Evolutionary conservation across 176 grass and related monocot genomes (phyloP).

Genomic region (Calamus simplicifolius): DNA sequence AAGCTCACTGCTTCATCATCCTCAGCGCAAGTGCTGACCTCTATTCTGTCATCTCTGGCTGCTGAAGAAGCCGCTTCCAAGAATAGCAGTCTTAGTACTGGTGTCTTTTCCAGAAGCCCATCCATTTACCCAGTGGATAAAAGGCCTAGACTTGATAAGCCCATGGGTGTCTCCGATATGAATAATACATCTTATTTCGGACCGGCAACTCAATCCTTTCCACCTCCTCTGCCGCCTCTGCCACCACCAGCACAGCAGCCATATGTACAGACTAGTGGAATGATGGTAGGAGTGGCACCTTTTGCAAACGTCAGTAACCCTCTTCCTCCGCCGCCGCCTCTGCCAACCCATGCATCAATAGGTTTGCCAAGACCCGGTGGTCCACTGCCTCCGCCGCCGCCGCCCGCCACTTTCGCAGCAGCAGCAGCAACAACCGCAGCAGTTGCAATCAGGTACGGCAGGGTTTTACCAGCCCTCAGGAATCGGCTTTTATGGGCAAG

Average conservation of each 20-base stretch:
- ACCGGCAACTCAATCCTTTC: slow-evolving; percentile 1
- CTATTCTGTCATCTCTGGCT: slow-evolving; percentile 59
- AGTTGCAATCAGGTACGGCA: slow-evolving; percentile 25
- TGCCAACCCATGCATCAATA: slow-evolving; percentile 24
- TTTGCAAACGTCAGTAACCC: slow-evolving; percentile 39
- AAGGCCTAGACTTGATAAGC: slow-evolving; percentile 64
- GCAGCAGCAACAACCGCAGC: slow-evolving; percentile 28
- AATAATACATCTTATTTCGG: slow-evolving; percentile 34
- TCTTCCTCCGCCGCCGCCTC: slow-evolving; percentile 45
- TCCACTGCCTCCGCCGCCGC: slow-evolving; percentile 31
- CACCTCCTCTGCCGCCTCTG: background rate
- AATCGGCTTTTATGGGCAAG: slow-evolving; percentile 55
- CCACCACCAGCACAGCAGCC: slow-evolving; percentile 36
- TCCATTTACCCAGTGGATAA: slow-evolving; percentile 58
- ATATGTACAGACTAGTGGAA: slow-evolving; percentile 43
- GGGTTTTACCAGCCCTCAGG: slow-evolving; percentile 60
- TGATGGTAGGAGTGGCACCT: slow-evolving; percentile 43
- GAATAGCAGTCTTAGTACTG: slow-evolving; percentile 21
- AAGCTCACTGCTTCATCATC: slow-evolving; percentile 78
- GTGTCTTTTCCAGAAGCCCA: slow-evolving; percentile 29
- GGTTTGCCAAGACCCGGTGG: slow-evolving; percentile 36
- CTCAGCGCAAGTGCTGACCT: slow-evolving; percentile 50
- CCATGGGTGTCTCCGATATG: slow-evolving; percentile 21
- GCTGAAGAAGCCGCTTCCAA: slow-evolving; percentile 69
- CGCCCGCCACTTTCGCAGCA: too few species aligned